These are phyloP conservation scores for Mycena polygramma DNA, from an alignment of 768 basidiomycete species.

Conservation along the genomic window DNA sequence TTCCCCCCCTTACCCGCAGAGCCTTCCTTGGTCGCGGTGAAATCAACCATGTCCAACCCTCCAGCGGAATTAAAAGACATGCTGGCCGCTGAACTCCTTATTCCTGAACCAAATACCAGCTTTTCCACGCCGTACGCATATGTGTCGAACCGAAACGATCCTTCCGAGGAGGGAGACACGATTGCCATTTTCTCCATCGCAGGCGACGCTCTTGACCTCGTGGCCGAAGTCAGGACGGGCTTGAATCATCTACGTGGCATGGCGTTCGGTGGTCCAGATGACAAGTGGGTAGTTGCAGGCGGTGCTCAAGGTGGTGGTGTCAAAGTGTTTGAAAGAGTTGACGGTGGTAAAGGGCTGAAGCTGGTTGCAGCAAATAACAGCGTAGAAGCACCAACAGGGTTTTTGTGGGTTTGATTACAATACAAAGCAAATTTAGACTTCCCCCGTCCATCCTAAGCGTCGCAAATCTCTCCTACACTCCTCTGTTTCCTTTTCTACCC, in stretches of 20 bases:
- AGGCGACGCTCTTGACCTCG: slow-evolving; percentile 60
- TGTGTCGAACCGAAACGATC: slow-evolving; percentile 82
- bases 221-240: slow-evolving; percentile 76
- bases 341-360: slow-evolving; percentile 68
- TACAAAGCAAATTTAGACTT: slow-evolving; percentile 29
- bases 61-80: slow-evolving; percentile 61
- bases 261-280: slow-evolving; percentile 72
- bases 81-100: slow-evolving; percentile 79
- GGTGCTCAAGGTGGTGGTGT: slow-evolving; percentile 75
- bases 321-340: slow-evolving; percentile 76
- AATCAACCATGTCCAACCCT: slow-evolving; percentile 62
- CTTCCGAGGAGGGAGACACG: slow-evolving; percentile 76
- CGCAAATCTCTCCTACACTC: slow-evolving; percentile 64
- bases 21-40: slow-evolving; percentile 59
- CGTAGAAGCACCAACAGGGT: slow-evolving; percentile 65
- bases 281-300: slow-evolving; percentile 73
- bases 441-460: slow-evolving; percentile 65
- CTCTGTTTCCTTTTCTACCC: slow-evolving; percentile 61
- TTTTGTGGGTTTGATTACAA: slow-evolving; percentile 62
- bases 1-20: slow-evolving; percentile 58
- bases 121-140: slow-evolving; percentile 75
- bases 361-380: slow-evolving; percentile 62
- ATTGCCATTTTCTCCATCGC: slow-evolving; percentile 76
- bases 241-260: slow-evolving; percentile 80
- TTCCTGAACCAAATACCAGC: slow-evolving; percentile 64